Evolutionary conservation across 1,284 basidiomycete species (phyloP).

Genomic region (Salmacisia buchloeana): DNA sequence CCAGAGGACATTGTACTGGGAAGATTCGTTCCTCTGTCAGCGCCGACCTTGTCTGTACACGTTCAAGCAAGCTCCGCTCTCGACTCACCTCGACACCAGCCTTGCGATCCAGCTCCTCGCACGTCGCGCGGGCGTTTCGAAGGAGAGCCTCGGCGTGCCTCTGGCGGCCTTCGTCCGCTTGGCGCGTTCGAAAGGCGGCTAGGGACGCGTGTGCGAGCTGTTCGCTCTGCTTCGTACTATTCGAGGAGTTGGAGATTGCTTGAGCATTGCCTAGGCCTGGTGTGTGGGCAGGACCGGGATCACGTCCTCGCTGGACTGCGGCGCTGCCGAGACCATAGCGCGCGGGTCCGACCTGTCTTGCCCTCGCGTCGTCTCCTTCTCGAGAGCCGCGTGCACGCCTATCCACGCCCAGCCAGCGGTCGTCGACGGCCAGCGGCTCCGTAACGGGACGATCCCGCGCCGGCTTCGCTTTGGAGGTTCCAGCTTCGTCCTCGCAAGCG

Average conservation of each 20-base stretch:
- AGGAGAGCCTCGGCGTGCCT: conserved; percentile 9
- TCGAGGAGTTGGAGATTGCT: neutral
- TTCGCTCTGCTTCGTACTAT: neutral
- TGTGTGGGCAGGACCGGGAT: neutral
- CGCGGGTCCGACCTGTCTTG: neutral
- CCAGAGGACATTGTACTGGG: conserved; percentile 16
- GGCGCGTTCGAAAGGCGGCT: conserved; percentile 10
- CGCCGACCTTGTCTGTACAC: neutral
- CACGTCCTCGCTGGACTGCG: neutral
- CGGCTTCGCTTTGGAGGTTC: neutral
- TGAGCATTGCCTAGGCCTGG: neutral
- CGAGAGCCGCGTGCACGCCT: no score
- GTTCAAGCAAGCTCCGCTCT: neutral
- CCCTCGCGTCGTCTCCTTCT: neutral
- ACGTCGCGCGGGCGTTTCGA: conserved; percentile 9
- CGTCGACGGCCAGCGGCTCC: conserved; percentile 10
- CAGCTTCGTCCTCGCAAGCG: neutral
- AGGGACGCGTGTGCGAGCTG: neutral
- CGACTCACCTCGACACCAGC: conserved; percentile 10
- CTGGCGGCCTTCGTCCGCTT: neutral
- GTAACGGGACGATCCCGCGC: neutral
- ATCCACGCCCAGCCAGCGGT: conserved; percentile 9
- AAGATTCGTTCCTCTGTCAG: neutral
- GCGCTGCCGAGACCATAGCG: neutral
- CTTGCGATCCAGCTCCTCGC: conserved; percentile 16